Base-by-base conservation (phyloP, 768 basidiomycete genomes). In the Boletus coccyginus region DNA sequence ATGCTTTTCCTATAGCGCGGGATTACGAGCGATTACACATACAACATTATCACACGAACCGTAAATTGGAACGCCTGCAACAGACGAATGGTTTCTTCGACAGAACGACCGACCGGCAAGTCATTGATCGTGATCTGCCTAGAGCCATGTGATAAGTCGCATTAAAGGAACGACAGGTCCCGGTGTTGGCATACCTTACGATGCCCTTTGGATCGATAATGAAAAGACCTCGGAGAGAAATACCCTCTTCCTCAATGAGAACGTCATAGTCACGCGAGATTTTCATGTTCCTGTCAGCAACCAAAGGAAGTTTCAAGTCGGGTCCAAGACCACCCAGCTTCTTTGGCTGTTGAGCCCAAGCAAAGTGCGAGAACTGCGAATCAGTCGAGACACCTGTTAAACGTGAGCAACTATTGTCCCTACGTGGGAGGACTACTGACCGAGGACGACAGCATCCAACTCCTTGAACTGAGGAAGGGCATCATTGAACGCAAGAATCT, bases 401-500 rank as follows among this genome's bases (percentile, higher is more conserved):
- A 31, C 27, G 31, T 57, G 44, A 42, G 12, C 17, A 7, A 11
- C 24, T 36, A 8, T 41, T 48, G 7, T 35, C 1, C n/a, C 7
- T 5, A 9, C 0, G 3, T 24, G 14, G 40, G 13, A 27, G 5
- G 6, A 5, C 27, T 1, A 63, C 82, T 17, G 48, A 91, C 91
- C 90, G 59, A 96, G 82, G 43, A 96, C 87, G 39, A 77, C 78
- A 29, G 91, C 86, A 70, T 86, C 83, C 59, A 94, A 76, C 51
- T 79, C 80, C 52, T 84, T 78, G 78, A 96, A 94, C 58, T 81
- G 78, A 50, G 83, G 69, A 33, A 96, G 82, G 10, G 92, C 87
- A 58, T 92, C 90, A 72, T 96, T 94, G 81, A 94, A 97, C 2
- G 94, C 94, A 46, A 95, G 82, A 68, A 97, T 95, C 74, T 96